Percentiles rank a stretch among this genome's conserved stretches.
Conservation (phyloP, 768 basidiomycete species). For the Lentinula sp. region DNA sequence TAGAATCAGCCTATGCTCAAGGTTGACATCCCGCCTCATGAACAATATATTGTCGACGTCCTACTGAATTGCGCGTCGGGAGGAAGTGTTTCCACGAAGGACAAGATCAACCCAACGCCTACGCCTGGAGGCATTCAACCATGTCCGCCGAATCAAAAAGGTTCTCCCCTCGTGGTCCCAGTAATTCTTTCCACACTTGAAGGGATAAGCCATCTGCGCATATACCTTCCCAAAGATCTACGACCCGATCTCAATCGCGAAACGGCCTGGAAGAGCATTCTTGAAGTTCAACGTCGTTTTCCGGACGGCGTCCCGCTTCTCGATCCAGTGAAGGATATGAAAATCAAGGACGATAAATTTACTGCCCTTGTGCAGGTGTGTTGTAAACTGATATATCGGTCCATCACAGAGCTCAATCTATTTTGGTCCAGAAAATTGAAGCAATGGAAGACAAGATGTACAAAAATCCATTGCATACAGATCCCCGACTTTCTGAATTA, state of each 20-base stretch:
- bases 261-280: conserved; percentile 83
- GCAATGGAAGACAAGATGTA: conserved; percentile 84
- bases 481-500: conserved; percentile 70
- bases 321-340: conserved; percentile 93
- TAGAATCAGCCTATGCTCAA: conserved; percentile 65
- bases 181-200: conserved; percentile 85
- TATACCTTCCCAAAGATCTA: conserved; percentile 88
- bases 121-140: conserved; percentile 73
- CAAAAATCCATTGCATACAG: conserved; percentile 71
- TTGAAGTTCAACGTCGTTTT: conserved; percentile 88
- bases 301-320: conserved; percentile 81
- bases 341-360: conserved; percentile 93
- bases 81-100: conserved; percentile 47
- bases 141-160: conserved; percentile 65
- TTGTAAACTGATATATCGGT: neutral
- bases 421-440: conserved; percentile 70
- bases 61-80: conserved; percentile 75
- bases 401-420: neutral
- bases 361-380: conserved; percentile 74
- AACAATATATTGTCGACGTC: conserved; percentile 91
- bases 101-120: conserved; percentile 44
- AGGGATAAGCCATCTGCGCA: conserved; percentile 78
- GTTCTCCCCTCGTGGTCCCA: conserved; percentile 81
- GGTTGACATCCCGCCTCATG: conserved; percentile 70
- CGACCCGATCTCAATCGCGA: conserved; percentile 70